A percentile compares a stretch with the other conserved stretches of the same genome.
Conservation (phyloP, 2,329 filamentous ascomycete species). For the Aspergillus fijiensis region DNA sequence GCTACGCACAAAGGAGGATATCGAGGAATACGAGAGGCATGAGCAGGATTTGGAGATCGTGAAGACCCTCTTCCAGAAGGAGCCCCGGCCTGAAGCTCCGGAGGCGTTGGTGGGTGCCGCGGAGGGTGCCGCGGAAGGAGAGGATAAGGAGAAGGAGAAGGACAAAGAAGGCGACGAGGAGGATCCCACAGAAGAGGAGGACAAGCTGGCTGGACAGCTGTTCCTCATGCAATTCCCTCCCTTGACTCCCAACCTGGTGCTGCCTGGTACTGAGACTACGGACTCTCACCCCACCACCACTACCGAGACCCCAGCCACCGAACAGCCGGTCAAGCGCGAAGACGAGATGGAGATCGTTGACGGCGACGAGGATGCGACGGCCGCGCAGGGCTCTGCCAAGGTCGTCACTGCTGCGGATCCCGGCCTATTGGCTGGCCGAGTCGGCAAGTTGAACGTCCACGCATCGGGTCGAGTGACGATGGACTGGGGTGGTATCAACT, state of each 20-base stretch:
- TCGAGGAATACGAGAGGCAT: constrained; percentile 44
- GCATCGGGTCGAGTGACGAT: constrained; percentile 61
- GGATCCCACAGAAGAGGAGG: constrained; percentile 33
- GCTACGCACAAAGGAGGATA: constrained; percentile 43
- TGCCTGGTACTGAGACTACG: constrained; percentile 29
- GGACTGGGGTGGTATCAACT: constrained; percentile 62
- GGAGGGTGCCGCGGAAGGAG: constrained; percentile 13
- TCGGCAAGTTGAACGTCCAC: constrained; percentile 63
- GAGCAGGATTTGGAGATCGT: constrained; percentile 41
- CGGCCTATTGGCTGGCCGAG: constrained; percentile 53
- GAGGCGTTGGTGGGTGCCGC: constrained; percentile 10
- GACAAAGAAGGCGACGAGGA: constrained; percentile 13
- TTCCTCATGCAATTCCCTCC: constrained; percentile 67
- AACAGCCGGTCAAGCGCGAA: constrained; percentile 29
- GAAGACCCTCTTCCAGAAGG: constrained; percentile 37
- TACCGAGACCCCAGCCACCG: constrained; percentile 14
- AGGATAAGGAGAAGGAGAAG: constrained; percentile 14
- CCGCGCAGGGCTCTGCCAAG: constrained; percentile 23
- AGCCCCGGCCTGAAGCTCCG: constrained; percentile 16
- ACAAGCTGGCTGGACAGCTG: constrained; percentile 53
- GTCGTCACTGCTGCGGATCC: constrained; percentile 43
- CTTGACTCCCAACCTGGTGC: constrained; percentile 57
- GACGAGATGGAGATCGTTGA: constrained; percentile 33
- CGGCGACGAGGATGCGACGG: constrained; percentile 13
- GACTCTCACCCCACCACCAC: constrained; percentile 5